Evolutionary conservation across 495 filamentous ascomycete genomes (phyloP).

Genomic region (Saxophila tyrrhenica): DNA sequence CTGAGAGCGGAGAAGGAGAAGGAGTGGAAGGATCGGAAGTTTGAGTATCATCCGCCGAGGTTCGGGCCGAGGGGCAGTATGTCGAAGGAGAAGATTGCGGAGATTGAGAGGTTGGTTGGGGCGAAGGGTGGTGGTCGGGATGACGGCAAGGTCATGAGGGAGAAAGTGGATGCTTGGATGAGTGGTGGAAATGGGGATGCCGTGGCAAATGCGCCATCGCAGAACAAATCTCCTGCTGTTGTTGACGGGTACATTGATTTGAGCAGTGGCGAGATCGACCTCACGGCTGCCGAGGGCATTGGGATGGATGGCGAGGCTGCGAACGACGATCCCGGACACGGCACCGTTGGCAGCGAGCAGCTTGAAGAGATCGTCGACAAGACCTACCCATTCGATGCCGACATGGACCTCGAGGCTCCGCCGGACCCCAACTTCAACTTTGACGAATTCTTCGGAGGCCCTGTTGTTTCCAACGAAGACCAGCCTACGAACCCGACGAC

Average conservation of each 20-base stretch:
- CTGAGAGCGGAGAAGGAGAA: background rate
- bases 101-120: background rate
- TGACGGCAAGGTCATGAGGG: too few relatives aligned
- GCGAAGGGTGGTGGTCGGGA: background rate
- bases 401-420: background rate
- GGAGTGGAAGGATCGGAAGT: slow-evolving; percentile 1
- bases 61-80: slow-evolving; percentile 11
- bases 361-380: background rate
- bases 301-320: background rate
- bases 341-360: background rate
- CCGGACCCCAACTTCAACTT: background rate
- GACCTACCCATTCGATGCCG: background rate
- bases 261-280: too few relatives aligned
- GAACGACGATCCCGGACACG: background rate
- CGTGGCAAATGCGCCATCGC: background rate
- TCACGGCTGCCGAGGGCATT: background rate
- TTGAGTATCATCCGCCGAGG: slow-evolving; percentile 15
- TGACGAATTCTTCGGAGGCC: background rate
- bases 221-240: background rate
- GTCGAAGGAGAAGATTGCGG: slow-evolving; percentile 3
- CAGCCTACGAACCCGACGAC: background rate
- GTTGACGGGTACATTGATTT: too few relatives aligned
- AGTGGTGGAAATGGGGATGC: slow-evolving; percentile 1
- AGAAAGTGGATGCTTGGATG: slow-evolving; percentile 8
- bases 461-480: background rate